phyloP scores from a whole-genome alignment of 2,329 filamentous ascomycete species.

The Paracoccidioides lutzii region DNA sequence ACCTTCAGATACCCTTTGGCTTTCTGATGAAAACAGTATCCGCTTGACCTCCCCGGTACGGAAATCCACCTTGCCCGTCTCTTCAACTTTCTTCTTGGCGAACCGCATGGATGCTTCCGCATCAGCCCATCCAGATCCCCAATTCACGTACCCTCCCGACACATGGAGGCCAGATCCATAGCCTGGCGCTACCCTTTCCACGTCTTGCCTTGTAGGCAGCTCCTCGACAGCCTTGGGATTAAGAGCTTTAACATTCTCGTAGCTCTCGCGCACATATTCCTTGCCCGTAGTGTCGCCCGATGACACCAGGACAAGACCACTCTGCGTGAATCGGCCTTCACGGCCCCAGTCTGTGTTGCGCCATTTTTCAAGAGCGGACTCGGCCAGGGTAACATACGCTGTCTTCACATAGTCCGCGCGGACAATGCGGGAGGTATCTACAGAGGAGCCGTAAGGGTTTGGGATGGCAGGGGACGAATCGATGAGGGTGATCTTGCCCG shows the following conservation, averaged over 20 bases:
- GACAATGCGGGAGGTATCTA: conserved; percentile 50
- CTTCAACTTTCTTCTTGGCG: conserved; percentile 25
- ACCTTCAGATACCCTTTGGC: neutral
- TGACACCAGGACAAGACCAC: conserved; percentile 31
- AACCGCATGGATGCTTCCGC: conserved; percentile 30
- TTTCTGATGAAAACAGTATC: conserved; percentile 17
- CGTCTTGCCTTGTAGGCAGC: conserved; percentile 22
- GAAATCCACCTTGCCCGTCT: conserved; percentile 25
- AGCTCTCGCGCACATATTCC: conserved; percentile 28
- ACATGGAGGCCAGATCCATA: conserved; percentile 24
- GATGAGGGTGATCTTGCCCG: conserved; percentile 44
- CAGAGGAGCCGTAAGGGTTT: conserved; percentile 45
- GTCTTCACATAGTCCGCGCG: conserved; percentile 69
- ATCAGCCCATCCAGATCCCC: conserved; percentile 35
- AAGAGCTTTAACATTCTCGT: conserved; percentile 27
- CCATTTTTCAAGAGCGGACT: conserved; percentile 57
- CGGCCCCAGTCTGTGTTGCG: conserved; percentile 35
- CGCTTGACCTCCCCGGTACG: conserved; percentile 24
- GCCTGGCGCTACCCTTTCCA: conserved; percentile 22
- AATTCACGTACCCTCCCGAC: conserved; percentile 34
- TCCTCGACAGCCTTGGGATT: conserved; percentile 22
- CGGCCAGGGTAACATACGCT: conserved; percentile 62
- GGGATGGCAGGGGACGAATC: conserved; percentile 45
- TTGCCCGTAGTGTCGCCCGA: conserved; percentile 20
- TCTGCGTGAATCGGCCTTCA: conserved; percentile 33